phyloP scores from a whole-genome alignment of 1,284 basidiomycete species.

The Mixia osmundae region DNA sequence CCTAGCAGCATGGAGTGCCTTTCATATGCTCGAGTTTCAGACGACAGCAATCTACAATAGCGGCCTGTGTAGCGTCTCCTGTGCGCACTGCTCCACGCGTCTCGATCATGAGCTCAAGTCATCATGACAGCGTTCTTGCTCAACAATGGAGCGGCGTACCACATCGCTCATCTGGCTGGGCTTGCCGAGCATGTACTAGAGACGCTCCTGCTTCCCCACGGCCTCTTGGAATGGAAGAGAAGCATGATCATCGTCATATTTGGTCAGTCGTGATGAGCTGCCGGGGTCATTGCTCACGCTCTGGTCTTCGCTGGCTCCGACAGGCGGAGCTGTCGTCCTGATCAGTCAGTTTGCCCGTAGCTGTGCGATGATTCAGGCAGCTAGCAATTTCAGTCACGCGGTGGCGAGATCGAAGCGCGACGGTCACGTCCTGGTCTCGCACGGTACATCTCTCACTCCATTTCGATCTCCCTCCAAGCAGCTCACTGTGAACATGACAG shows the following conservation, averaged over 20 bases:
- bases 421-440: constrained; percentile 52
- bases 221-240: constrained; percentile 12
- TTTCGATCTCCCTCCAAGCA: too few relatives aligned
- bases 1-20: constrained; percentile 49
- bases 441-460: too few relatives aligned
- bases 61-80: constrained; percentile 48
- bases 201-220: constrained; percentile 12
- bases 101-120: too few relatives aligned
- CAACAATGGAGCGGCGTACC: constrained; percentile 70
- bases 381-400: constrained; percentile 74
- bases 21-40: constrained; percentile 85
- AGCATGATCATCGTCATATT: constrained; percentile 7
- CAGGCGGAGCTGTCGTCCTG: constrained; percentile 40
- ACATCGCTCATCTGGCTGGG: constrained; percentile 56
- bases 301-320: not conserved
- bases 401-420: constrained; percentile 49
- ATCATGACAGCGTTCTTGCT: constrained; percentile 58
- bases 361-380: constrained; percentile 83
- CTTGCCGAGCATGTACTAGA: constrained; percentile 53
- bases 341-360: constrained; percentile 59
- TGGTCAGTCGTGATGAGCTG: constrained; percentile 9
- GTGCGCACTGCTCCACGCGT: not conserved
- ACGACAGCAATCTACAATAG: constrained; percentile 89
- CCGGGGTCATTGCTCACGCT: not conserved
- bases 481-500: too few relatives aligned